These are phyloP conservation scores for Amanita polypyramis DNA, from an alignment of 768 basidiomycete genomes.

Conservation along the genomic window DNA sequence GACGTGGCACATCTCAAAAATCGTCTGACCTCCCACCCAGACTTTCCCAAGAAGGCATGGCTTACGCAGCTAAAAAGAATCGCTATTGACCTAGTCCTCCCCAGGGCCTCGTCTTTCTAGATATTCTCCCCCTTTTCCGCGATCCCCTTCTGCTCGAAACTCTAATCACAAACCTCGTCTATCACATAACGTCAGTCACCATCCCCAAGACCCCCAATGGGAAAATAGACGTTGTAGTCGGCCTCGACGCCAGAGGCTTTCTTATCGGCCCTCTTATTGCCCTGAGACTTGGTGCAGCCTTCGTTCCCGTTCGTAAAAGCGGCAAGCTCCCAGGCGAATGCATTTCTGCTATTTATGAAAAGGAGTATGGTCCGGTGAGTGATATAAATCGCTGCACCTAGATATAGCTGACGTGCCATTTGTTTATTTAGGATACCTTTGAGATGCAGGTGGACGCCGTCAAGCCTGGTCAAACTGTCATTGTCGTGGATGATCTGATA, in stretches of 20 bases:
- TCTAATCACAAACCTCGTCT: constrained; percentile 78
- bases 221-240: constrained; percentile 89
- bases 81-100: neutral
- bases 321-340: constrained; percentile 93
- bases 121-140: constrained; percentile 89
- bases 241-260: constrained; percentile 94
- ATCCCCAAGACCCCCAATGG: constrained; percentile 45
- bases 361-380: constrained; percentile 86
- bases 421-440: constrained; percentile 62
- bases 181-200: constrained; percentile 77
- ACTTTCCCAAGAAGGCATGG: constrained; percentile 86
- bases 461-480: constrained; percentile 67
- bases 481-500: constrained; percentile 91
- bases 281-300: constrained; percentile 81
- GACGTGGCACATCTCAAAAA: constrained; percentile 65
- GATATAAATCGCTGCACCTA: neutral
- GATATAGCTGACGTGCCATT: neutral
- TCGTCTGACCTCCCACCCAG: constrained; percentile 48
- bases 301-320: constrained; percentile 89
- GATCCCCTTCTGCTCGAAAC: constrained; percentile 84
- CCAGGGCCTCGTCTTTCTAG: constrained; percentile 86
- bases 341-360: constrained; percentile 66
- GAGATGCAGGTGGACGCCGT: constrained; percentile 92
- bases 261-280: constrained; percentile 91
- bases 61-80: neutral